Evolutionary conservation across 1,284 basidiomycete species (phyloP), one percentile per base, ranked within the genome.

Genomic region (Ceratobasidium sp.): DNA sequence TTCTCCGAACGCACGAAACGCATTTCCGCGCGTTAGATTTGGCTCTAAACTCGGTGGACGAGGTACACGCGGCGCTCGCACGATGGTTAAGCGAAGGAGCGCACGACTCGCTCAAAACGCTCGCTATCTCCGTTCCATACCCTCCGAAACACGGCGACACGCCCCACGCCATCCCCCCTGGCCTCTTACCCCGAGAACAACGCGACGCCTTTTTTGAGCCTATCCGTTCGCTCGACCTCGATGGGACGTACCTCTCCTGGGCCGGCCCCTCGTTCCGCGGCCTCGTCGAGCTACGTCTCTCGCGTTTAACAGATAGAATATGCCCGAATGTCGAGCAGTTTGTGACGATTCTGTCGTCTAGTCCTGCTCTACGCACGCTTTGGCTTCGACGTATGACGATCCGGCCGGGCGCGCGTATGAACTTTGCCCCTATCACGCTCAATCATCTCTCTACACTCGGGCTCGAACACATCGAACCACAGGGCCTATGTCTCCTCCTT

Each of bases 221-320:
- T 5, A 18, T 67, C 9, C 50, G 50, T 28, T 55, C 64, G 21
- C 64, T 67, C 11, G 64, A 67, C 26, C 64, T 67, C 13, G 64
- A 67, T 32, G 64, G 64, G 9, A 67, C 52, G 6, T 46, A 67
- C 32, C 64, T 67, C 50, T 55, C 21, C 38, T 67, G 64, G 64
- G 52, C 50, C 11, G 50, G 50, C 5, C 32, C 64, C 4, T 7
- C 64, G 21, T 67, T 67, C 50, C 49, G 52, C 11, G 23, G 23
- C n/a, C 64, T 67, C 16, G 64, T 67, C 49, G 64, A 67, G 21
- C 64, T 67, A 1, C 64, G 64, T n/a, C 64, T 67, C 21, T 67
- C 64, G 16, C 50, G 64, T 9, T 23, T 67, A 2, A 67, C 50
- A 14, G 64, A 67, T 26, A 28, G 28, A 28, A 41, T 67, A 9